Conservation (phyloP, 164 flowering plant genomes). For the Vitis labrusca region DNA sequence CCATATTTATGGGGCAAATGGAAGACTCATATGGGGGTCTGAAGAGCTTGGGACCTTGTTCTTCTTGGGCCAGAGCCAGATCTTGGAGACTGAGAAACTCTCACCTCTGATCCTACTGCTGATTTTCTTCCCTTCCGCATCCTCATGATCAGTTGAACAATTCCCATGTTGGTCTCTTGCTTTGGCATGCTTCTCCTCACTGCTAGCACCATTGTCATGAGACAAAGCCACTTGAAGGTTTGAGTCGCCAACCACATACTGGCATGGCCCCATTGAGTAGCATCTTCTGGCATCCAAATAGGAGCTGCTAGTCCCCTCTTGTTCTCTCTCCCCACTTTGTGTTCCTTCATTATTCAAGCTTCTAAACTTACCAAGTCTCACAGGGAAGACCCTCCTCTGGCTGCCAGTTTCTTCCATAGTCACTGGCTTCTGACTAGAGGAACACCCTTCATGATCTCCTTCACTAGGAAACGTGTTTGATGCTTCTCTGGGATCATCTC, state of each 20-base stretch:
- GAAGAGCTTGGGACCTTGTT: slow-evolving; percentile 38
- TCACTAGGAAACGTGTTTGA: slow-evolving; percentile 30
- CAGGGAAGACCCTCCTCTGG: slow-evolving; percentile 56
- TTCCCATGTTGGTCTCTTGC: slow-evolving; percentile 20
- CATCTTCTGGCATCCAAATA: slow-evolving; percentile 78
- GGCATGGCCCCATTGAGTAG: slow-evolving; percentile 74
- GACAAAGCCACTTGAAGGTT: slow-evolving; percentile 51
- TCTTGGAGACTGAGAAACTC: slow-evolving; percentile 88
- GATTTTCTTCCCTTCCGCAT: slow-evolving; percentile 54
- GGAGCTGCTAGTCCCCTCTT: slow-evolving; percentile 50
- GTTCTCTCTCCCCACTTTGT: slow-evolving; percentile 17
- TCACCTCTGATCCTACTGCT: slow-evolving; percentile 56
- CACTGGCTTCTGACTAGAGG: slow-evolving; percentile 24
- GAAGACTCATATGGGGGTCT: slow-evolving; percentile 13
- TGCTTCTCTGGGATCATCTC: slow-evolving; percentile 29
- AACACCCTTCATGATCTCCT: slow-evolving; percentile 25
- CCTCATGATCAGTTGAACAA: slow-evolving; percentile 27
- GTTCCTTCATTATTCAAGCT: slow-evolving; percentile 32
- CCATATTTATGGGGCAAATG: slow-evolving; percentile 7
- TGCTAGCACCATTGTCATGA: slow-evolving; percentile 14
- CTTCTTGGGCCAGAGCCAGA: slow-evolving; percentile 90
- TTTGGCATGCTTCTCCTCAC: slow-evolving; percentile 23
- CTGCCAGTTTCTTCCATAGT: slow-evolving; percentile 27
- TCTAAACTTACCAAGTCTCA: slow-evolving; percentile 78
- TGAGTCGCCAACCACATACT: slow-evolving; percentile 66